Evolutionary conservation across 106 monocot species (phyloP).

Genomic region (Narthecium ossifragum): DNA sequence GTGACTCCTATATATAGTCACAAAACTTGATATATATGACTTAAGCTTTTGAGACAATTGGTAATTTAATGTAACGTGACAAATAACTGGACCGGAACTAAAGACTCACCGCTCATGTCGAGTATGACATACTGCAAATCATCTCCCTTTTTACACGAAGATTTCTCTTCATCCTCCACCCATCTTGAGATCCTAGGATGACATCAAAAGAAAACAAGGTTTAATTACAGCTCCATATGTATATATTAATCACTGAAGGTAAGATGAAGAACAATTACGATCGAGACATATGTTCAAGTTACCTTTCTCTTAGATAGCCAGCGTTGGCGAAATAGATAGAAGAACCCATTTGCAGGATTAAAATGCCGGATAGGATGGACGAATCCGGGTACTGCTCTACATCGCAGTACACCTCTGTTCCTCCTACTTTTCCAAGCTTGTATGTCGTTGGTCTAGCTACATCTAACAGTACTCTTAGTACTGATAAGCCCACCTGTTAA

Average conservation of each 20-base stretch:
- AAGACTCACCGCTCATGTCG: slow-evolving; percentile 40
- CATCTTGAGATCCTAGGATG: slow-evolving; percentile 41
- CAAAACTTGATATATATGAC: background rate
- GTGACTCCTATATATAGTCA: slow-evolving; percentile 34
- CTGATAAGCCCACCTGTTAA: slow-evolving; percentile 50
- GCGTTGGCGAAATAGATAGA: slow-evolving; percentile 57
- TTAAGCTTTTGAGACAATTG: background rate
- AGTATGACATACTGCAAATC: slow-evolving; percentile 36
- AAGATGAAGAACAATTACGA: background rate
- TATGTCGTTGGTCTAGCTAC: slow-evolving; percentile 68
- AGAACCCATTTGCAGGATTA: slow-evolving; percentile 47
- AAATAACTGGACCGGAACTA: background rate
- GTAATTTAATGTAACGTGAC: background rate
- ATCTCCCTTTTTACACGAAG: slow-evolving; percentile 9
- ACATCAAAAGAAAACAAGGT: background rate
- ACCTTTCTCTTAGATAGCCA: slow-evolving; percentile 61
- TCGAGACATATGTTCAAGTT: background rate
- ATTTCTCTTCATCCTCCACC: slow-evolving; percentile 34
- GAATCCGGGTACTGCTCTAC: slow-evolving; percentile 52
- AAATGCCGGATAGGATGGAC: slow-evolving; percentile 21
- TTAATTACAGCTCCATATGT: background rate
- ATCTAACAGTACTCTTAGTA: slow-evolving; percentile 55
- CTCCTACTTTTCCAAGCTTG: slow-evolving; percentile 46
- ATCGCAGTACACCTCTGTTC: slow-evolving; percentile 41
- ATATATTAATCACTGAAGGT: background rate